Base-by-base conservation (phyloP, 768 basidiomycete genomes). In the Fomitopsis serialis region DNA sequence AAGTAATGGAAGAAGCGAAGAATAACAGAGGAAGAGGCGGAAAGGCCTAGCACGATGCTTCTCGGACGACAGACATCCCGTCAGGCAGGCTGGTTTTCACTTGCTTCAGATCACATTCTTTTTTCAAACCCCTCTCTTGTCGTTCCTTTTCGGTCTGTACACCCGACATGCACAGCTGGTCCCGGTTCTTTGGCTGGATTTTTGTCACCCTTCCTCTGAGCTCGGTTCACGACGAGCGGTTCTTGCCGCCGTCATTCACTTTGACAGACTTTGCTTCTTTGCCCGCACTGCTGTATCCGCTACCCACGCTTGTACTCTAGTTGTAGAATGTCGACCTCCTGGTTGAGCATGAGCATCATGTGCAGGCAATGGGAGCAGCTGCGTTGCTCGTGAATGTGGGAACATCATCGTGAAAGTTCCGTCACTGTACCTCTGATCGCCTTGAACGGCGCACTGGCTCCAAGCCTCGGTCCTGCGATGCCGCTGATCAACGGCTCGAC, bases 1-100 rank as follows among this genome's bases (percentile, higher is more conserved):
- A 94, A 71, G 73, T 64, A 50, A 85, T 90, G 73, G 76, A 73
- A 52, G 85, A 78, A 57, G 80, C 81, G 42, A 84, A 84, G 66
- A 74, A 70, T 58, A 82, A 85, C 63, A 78, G 75, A 71, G 82
- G 79, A 43, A 81, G 74, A 61, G 76, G 68, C 53, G 81, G 77
- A 61, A 71, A 70, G 58, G 86, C 78, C 63, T 89, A 73, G 77
- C 66, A 52, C 44, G n/a, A 12, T 40, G 53, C 53, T 53, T 54
- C 56, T 58, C 53, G 50, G 57, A 61, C 58, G 59, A 55, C 56
- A 61, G 62, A 61, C 58, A 51, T 52, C 44, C 48, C 53, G 55
- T 54, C 42, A 54, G 56, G 53, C 60, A 56, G 65, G 52, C 58
- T 62, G 61, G 58, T 59, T 58, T 56, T 48, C 13, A 47, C 54